These are phyloP conservation scores for Lactarius evosmus DNA, from an alignment of 768 basidiomycete genomes.

Conservation along the genomic window DNA sequence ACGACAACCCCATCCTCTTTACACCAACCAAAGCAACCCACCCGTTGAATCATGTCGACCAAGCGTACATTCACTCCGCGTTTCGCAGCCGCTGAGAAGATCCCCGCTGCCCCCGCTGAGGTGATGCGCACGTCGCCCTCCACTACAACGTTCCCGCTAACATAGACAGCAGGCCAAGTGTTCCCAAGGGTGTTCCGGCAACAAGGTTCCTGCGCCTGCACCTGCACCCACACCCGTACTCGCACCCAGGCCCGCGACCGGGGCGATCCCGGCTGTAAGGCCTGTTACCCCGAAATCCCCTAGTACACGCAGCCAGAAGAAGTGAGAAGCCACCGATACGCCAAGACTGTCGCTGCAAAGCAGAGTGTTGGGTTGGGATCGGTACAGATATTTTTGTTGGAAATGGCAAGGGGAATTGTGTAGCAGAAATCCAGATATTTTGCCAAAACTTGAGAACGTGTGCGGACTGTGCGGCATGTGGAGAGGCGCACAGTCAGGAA, in stretches of 20 bases:
- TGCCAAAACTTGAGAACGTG: too few species aligned
- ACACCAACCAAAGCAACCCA: constrained; percentile 4
- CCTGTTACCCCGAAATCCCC: not conserved
- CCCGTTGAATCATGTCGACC: constrained; percentile 11
- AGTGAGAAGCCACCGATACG: not conserved
- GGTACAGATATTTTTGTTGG: not conserved
- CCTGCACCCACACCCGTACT: too few species aligned
- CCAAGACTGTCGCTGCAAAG: too few species aligned
- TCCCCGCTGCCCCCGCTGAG: not conserved
- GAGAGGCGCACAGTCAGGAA: too few species aligned
- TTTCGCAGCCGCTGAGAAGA: not conserved
- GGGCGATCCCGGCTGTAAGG: not conserved
- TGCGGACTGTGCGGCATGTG: too few species aligned
- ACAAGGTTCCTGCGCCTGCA: not conserved
- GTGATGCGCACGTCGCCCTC: not conserved
- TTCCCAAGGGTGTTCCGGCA: too few species aligned
- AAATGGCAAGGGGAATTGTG: too few species aligned
- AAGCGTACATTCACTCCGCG: constrained; percentile 11
- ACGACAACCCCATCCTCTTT: not conserved
- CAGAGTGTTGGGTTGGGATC: not conserved
- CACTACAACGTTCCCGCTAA: not conserved
- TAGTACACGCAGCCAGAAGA: not conserved
- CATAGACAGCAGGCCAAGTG: constrained; percentile 1
- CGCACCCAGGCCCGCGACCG: not conserved
- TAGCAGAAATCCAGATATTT: too few species aligned